These are phyloP conservation scores for Capillidium heterosporum DNA, from an alignment of 371 early-diverging fungal genomes.

Conservation along the genomic window DNA sequence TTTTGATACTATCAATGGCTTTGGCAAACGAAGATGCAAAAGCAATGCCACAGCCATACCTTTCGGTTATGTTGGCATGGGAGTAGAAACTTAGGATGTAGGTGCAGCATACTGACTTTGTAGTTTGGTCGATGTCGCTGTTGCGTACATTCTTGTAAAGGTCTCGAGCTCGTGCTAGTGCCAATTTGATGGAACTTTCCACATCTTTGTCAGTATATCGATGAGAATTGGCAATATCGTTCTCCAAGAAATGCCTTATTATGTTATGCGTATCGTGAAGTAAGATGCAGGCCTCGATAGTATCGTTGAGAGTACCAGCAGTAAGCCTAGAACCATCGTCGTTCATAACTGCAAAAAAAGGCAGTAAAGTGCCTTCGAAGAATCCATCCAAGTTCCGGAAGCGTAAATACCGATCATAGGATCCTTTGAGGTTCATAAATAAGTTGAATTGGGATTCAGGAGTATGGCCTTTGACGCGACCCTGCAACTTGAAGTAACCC, in stretches of 20 bases:
- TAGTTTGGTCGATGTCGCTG: no score
- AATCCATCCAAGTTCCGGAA: background rate
- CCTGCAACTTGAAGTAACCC: no score
- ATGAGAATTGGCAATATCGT: background rate
- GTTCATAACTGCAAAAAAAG: background rate
- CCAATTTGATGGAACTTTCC: constrained; percentile 10
- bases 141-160: no score
- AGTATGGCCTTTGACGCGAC: background rate
- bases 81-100: no score
- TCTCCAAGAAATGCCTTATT: background rate
- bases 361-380: background rate
- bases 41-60: no score
- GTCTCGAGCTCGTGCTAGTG: constrained; percentile 10
- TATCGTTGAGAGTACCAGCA: background rate
- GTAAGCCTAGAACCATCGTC: background rate
- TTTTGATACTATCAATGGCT: no score
- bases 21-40: no score
- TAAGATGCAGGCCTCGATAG: background rate
- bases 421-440: background rate
- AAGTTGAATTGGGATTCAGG: background rate
- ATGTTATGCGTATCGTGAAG: background rate
- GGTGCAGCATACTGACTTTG: no score
- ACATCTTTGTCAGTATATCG: background rate
- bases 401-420: background rate
- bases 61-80: no score